Evolutionary conservation across 106 monocot species (phyloP).

Genomic region (Posidonia australis): DNA sequence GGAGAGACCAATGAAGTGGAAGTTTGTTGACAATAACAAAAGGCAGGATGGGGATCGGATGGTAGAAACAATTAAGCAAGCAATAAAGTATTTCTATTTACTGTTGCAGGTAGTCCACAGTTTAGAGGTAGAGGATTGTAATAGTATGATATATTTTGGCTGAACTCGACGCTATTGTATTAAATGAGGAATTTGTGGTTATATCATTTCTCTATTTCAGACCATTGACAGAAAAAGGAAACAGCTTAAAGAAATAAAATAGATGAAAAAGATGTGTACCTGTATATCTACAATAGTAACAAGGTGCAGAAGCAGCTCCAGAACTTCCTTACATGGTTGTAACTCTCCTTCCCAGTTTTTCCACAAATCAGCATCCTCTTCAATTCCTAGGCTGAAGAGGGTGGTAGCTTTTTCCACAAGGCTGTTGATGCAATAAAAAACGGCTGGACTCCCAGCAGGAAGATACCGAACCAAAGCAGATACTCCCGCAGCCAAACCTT

Average conservation of each 20-base stretch:
- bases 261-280: slow-evolving; percentile 23
- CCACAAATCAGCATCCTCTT: slow-evolving; percentile 45
- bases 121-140: no score
- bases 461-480: slow-evolving; percentile 73
- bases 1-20: no score
- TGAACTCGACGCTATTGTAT: no score
- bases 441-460: slow-evolving; percentile 86
- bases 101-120: no score
- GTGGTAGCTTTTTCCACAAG: slow-evolving; percentile 46
- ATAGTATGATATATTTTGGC: no score
- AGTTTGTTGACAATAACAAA: no score
- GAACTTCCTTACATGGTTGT: slow-evolving; percentile 64
- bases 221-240: no score
- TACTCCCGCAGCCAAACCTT: slow-evolving; percentile 89
- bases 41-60: no score
- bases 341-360: slow-evolving; percentile 63
- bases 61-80: no score
- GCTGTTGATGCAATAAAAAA: slow-evolving; percentile 65
- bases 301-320: slow-evolving; percentile 73
- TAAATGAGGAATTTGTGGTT: no score
- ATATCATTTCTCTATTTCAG: no score
- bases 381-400: slow-evolving; percentile 32
- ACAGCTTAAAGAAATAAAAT: background rate
- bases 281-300: slow-evolving; percentile 89
- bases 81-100: no score